phyloP scores from a whole-genome alignment of 306 rosid species.

The Cucumis cinereus region DNA sequence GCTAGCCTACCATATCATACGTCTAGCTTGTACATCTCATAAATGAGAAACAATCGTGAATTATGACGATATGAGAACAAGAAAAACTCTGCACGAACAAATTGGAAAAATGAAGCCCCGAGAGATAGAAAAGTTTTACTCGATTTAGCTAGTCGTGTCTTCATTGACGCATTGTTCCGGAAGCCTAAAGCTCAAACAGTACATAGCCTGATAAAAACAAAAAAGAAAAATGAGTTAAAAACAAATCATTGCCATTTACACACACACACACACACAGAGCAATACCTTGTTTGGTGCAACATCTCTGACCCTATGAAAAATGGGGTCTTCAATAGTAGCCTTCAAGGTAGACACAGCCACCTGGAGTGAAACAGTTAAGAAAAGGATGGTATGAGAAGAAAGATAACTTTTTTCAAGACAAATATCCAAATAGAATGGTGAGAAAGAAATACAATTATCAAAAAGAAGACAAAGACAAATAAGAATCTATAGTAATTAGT shows the following conservation, averaged over 20 bases:
- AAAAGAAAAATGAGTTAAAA: conserved; percentile 1
- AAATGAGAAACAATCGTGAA: background rate
- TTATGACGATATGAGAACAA: background rate
- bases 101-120: background rate
- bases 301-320: conserved; percentile 78
- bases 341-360: conserved; percentile 74
- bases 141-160: conserved; percentile 8
- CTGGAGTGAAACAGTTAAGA: conserved; percentile 25
- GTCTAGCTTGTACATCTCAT: background rate
- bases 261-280: background rate
- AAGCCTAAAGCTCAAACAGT: conserved; percentile 61
- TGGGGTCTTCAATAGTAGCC: conserved; percentile 42
- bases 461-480: background rate
- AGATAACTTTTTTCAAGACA: background rate
- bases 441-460: background rate
- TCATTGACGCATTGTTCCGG: conserved; percentile 45
- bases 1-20: background rate
- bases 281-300: conserved; percentile 95
- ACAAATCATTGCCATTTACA: background rate
- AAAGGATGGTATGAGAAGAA: conserved; percentile 1
- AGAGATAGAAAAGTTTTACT: background rate
- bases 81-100: background rate
- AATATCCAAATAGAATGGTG: background rate
- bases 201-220: conserved; percentile 55
- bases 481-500: background rate